Conservation (phyloP, 2,329 filamentous ascomycete species). For the Scolecobasidium constrictum region DNA sequence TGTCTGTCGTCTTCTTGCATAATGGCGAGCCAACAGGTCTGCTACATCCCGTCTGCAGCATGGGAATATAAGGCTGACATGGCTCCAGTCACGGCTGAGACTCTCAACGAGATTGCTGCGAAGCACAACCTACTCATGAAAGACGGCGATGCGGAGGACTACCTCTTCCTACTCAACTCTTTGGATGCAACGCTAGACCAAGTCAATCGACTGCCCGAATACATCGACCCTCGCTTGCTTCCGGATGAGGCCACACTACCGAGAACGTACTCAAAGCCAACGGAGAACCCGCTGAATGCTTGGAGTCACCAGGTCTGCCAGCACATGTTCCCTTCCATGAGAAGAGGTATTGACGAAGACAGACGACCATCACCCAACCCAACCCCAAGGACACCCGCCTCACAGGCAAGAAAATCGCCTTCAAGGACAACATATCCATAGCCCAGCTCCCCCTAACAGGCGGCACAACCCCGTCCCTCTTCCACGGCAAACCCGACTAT, state of each 20-base stretch:
- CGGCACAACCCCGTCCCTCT: conserved; percentile 27
- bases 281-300: conserved; percentile 15
- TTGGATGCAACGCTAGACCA: conserved; percentile 15
- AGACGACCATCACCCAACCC: conserved; percentile 10
- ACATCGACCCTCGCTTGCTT: conserved; percentile 15
- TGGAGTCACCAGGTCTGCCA: conserved; percentile 15
- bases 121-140: conserved; percentile 13
- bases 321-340: background rate
- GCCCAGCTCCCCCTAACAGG: conserved; percentile 33
- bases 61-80: background rate
- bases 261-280: conserved; percentile 11
- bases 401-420: conserved; percentile 22
- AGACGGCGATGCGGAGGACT: conserved; percentile 14
- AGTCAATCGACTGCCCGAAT: conserved; percentile 14
- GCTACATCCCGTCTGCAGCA: background rate
- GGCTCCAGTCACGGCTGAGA: background rate
- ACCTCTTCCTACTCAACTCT: conserved; percentile 16
- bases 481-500: conserved; percentile 25
- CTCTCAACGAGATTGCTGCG: conserved; percentile 11
- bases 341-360: background rate
- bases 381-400: conserved; percentile 13
- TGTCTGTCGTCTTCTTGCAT: conserved; percentile 16
- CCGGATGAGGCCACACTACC: conserved; percentile 14
- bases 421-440: conserved; percentile 40
- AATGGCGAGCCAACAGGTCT: conserved; percentile 13